These are phyloP conservation scores for Capronia epimyces DNA, from an alignment of 2,329 filamentous ascomycete species.

Conservation along the genomic window DNA sequence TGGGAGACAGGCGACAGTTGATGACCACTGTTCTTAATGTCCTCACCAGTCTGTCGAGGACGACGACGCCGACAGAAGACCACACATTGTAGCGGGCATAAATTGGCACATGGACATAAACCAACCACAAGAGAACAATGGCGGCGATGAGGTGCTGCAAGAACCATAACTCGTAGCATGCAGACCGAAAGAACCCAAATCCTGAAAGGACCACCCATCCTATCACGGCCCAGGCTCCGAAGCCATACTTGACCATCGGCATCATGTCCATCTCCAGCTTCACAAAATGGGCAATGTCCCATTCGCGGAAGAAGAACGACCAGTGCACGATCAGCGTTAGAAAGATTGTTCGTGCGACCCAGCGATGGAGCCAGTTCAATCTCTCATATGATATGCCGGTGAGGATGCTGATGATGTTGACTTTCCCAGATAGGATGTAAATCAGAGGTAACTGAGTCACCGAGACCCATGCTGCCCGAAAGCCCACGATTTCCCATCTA, in stretches of 20 bases:
- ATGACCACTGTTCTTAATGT: conserved; percentile 13
- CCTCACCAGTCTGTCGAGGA: conserved; percentile 20
- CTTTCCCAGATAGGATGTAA: conserved; percentile 53
- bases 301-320: conserved; percentile 51
- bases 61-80: conserved; percentile 22
- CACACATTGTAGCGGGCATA: conserved; percentile 26
- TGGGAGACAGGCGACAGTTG: conserved; percentile 14
- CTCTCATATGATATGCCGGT: conserved; percentile 48
- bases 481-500: conserved; percentile 53
- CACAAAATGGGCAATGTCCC: conserved; percentile 49
- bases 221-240: conserved; percentile 49
- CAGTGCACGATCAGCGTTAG: conserved; percentile 52
- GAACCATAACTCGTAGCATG: conserved; percentile 52
- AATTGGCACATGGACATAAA: conserved; percentile 30
- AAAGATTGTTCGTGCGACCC: conserved; percentile 49
- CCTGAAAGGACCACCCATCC: conserved; percentile 50
- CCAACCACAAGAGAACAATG: conserved; percentile 44
- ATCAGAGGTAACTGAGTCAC: conserved; percentile 52
- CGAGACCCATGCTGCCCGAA: conserved; percentile 51
- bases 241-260: conserved; percentile 46
- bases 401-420: conserved; percentile 48
- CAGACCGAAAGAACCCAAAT: conserved; percentile 45
- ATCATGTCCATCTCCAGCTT: conserved; percentile 45
- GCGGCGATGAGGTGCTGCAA: conserved; percentile 50
- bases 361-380: conserved; percentile 51